Conservation (phyloP, 2,329 filamentous ascomycete species). For the Alternaria triticina region DNA sequence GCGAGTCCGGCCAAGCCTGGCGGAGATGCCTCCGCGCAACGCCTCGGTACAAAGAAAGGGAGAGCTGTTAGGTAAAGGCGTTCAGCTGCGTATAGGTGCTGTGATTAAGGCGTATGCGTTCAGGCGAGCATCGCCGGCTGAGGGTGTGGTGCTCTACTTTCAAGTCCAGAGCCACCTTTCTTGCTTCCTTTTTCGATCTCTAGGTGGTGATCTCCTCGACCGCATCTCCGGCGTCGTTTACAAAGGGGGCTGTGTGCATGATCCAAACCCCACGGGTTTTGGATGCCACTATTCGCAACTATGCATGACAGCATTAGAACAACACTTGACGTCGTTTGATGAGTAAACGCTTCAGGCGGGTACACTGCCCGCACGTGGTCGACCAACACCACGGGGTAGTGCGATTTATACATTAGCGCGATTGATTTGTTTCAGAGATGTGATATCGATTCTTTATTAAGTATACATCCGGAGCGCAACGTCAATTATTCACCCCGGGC, state of each 20-base stretch:
- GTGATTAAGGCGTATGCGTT: background rate
- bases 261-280: background rate
- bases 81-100: background rate
- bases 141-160: background rate
- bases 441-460: background rate
- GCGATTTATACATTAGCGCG: background rate
- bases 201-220: background rate
- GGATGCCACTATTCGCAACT: background rate
- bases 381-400: background rate
- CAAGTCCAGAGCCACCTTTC: background rate
- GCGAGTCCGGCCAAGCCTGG: background rate
- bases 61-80: background rate
- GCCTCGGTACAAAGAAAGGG: background rate
- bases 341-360: background rate
- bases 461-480: background rate
- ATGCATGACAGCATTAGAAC: background rate
- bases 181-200: background rate
- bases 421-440: background rate
- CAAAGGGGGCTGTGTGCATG: background rate
- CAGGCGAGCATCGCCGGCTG: background rate
- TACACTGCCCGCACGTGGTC: background rate
- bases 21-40: background rate
- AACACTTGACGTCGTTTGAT: background rate
- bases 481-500: background rate
- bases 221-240: background rate